A percentile compares a stretch with the other conserved stretches of the same genome.
These are phyloP conservation scores for Drosera capensis DNA, from an alignment of 148 eudicot species.

Conservation along the genomic window DNA sequence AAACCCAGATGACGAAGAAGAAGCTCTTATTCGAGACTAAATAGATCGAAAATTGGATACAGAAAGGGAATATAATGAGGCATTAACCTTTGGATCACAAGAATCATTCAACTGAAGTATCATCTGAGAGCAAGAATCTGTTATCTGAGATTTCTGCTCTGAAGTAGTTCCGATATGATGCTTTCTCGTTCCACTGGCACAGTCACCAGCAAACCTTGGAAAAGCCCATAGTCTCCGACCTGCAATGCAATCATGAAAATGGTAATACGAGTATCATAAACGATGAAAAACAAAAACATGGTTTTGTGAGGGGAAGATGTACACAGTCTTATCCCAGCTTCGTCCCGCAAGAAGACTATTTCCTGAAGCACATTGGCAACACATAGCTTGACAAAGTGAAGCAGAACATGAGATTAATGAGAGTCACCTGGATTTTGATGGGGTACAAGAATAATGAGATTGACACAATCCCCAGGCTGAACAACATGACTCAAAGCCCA, in stretches of 20 bases:
- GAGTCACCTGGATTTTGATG: slow-evolving; percentile 56
- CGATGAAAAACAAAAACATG: not conserved
- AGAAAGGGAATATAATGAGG: not conserved
- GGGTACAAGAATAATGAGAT: slow-evolving; percentile 69
- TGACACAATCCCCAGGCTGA: slow-evolving; percentile 91
- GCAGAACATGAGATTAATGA: not conserved
- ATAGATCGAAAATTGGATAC: not conserved
- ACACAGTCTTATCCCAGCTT: too few species aligned
- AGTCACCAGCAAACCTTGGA: slow-evolving; percentile 90
- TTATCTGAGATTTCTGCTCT: slow-evolving; percentile 70
- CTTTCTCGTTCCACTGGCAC: slow-evolving; percentile 65
- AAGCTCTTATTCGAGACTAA: not conserved
- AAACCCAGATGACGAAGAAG: not conserved
- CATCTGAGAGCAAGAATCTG: slow-evolving; percentile 95
- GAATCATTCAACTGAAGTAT: slow-evolving; percentile 93
- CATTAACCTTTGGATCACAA: slow-evolving; percentile 75
- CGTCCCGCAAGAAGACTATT: not conserved
- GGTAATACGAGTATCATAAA: not conserved
- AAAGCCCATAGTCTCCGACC: slow-evolving; percentile 79
- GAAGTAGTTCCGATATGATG: slow-evolving; percentile 38
- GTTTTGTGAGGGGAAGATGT: too few species aligned
- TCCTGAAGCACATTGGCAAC: not conserved
- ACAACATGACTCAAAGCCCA: slow-evolving; percentile 99
- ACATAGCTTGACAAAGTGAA: not conserved
- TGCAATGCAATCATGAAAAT: slow-evolving; percentile 14